These are phyloP conservation scores for Rutstroemia sp. DNA, from an alignment of 2,329 filamentous ascomycete species.

Conservation along the genomic window DNA sequence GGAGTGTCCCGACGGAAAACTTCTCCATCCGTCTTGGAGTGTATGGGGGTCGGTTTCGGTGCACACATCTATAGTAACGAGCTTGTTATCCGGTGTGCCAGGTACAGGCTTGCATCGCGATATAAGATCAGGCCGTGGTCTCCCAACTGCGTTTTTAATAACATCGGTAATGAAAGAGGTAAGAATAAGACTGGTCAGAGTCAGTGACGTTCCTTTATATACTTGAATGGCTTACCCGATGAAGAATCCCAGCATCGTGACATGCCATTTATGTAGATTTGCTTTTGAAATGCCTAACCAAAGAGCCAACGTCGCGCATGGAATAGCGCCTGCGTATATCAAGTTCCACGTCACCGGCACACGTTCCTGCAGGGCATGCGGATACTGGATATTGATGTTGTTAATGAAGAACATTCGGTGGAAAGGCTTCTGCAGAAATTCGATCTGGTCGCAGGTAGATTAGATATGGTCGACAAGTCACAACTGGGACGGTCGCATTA, in stretches of 20 bases:
- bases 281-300: slow-evolving; percentile 59
- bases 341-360: slow-evolving; percentile 61
- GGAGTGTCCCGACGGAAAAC: slow-evolving; percentile 74
- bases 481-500: slow-evolving; percentile 25
- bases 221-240: slow-evolving; percentile 41
- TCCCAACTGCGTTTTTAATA: slow-evolving; percentile 71
- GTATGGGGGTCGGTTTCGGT: slow-evolving; percentile 61
- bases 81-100: slow-evolving; percentile 39
- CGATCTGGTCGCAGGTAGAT: slow-evolving; percentile 40
- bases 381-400: slow-evolving; percentile 77
- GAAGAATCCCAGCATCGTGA: slow-evolving; percentile 72
- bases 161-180: slow-evolving; percentile 81
- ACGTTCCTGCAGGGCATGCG: slow-evolving; percentile 75
- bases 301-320: slow-evolving; percentile 56
- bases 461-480: not conserved
- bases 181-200: slow-evolving; percentile 47
- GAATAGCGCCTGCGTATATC: slow-evolving; percentile 68
- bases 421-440: slow-evolving; percentile 71
- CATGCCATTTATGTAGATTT: slow-evolving; percentile 72
- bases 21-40: slow-evolving; percentile 77
- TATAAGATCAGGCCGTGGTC: slow-evolving; percentile 75
- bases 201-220: not conserved
- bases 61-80: slow-evolving; percentile 63
- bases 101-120: slow-evolving; percentile 70
- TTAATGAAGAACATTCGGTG: slow-evolving; percentile 91